These are phyloP conservation scores for Termitomyces sp. DNA, from an alignment of 768 basidiomycete species.

Conservation along the genomic window DNA sequence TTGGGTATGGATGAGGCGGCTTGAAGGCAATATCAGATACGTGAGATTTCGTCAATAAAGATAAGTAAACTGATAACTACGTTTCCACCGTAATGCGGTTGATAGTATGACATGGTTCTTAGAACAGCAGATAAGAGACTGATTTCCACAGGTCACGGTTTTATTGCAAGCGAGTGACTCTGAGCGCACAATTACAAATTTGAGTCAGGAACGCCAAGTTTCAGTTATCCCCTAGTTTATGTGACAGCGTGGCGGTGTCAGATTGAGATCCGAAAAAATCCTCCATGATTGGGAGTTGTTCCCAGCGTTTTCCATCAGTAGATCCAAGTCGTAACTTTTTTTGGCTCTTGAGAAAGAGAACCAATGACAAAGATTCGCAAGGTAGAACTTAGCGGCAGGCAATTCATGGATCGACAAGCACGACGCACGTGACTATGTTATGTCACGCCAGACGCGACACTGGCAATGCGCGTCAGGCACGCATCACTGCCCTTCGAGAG, in stretches of 20 bases:
- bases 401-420: not conserved
- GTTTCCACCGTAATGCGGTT: not conserved
- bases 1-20: not conserved
- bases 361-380: not conserved
- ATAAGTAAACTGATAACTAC: not conserved
- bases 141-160: not conserved
- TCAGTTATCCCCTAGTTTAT: not conserved
- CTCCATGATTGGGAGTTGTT: not conserved
- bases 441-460: not conserved
- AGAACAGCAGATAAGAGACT: not conserved
- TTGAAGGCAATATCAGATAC: not conserved
- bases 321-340: not conserved
- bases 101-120: conserved; percentile 3
- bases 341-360: not conserved
- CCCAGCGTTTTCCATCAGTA: not conserved
- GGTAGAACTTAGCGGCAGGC: not conserved
- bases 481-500: not conserved
- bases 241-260: not conserved
- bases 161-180: not conserved
- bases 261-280: not conserved
- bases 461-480: not conserved
- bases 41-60: not conserved
- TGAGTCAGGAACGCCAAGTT: not conserved
- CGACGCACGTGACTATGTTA: not conserved
- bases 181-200: not conserved